A percentile compares a stretch with the other conserved stretches of the same genome.
Evolutionary conservation across 768 basidiomycete species (phyloP).

Genomic region (Pisolithus sp.): DNA sequence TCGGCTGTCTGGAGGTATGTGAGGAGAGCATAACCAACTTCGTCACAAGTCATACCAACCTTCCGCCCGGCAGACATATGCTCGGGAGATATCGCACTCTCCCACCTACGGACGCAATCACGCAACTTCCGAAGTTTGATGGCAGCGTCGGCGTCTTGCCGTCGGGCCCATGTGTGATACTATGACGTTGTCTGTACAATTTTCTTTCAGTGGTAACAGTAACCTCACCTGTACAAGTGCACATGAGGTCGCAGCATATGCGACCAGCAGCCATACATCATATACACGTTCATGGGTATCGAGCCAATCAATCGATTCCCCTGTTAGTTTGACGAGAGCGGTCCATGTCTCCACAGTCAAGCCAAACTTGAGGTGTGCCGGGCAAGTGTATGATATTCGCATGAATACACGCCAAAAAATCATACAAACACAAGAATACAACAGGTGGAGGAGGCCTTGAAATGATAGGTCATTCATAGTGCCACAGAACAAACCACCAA

Average conservation of each 20-base stretch:
- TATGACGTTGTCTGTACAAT: constrained; percentile 23
- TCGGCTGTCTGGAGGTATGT: constrained; percentile 66
- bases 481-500: background rate
- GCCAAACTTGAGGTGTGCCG: constrained; percentile 82
- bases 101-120: constrained; percentile 85
- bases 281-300: constrained; percentile 73
- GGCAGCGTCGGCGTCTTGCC: constrained; percentile 71
- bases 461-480: constrained; percentile 1
- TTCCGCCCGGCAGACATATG: constrained; percentile 94
- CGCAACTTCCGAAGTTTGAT: constrained; percentile 71
- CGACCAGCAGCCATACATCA: constrained; percentile 81
- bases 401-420: constrained; percentile 99
- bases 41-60: constrained; percentile 34
- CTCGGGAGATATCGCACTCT: constrained; percentile 77
- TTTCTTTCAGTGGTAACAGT: background rate
- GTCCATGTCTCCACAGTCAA: constrained; percentile 79
- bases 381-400: constrained; percentile 91
- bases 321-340: constrained; percentile 61
- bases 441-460: constrained; percentile 78
- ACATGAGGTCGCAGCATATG: constrained; percentile 84
- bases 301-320: constrained; percentile 86
- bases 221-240: constrained; percentile 79
- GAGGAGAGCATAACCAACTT: background rate
- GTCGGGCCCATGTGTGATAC: constrained; percentile 92
- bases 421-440: constrained; percentile 88